Percentiles rank a stretch among this genome's conserved stretches.
These are phyloP conservation scores for Cerioporus squamosus DNA, from an alignment of 1,284 basidiomycete species.

Conservation along the genomic window DNA sequence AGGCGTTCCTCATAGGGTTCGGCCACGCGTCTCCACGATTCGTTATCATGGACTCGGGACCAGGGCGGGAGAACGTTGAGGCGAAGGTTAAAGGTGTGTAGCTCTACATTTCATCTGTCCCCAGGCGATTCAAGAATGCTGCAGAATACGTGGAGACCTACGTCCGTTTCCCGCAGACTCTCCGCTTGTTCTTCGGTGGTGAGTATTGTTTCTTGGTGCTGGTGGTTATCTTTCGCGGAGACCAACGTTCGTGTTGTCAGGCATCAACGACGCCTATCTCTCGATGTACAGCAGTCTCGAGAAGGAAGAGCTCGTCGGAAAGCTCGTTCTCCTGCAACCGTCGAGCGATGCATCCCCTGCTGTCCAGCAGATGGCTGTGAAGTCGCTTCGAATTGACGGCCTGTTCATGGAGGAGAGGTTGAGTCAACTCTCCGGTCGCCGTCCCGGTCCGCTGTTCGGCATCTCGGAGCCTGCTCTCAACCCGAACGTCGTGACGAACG, in stretches of 20 bases:
- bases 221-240: not conserved
- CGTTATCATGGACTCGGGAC: constrained; percentile 72
- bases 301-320: constrained; percentile 66
- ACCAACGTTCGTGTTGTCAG: constrained; percentile 29
- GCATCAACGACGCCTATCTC: constrained; percentile 49
- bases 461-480: constrained; percentile 19
- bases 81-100: constrained; percentile 74
- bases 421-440: constrained; percentile 39
- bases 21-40: constrained; percentile 73
- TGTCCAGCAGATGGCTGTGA: constrained; percentile 54
- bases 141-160: constrained; percentile 80
- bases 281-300: constrained; percentile 41
- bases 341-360: constrained; percentile 48
- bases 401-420: constrained; percentile 62
- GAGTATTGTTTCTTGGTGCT: constrained; percentile 23
- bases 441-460: constrained; percentile 41
- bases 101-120: not conserved
- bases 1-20: constrained; percentile 70
- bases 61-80: constrained; percentile 64
- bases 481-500: constrained; percentile 31
- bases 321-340: constrained; percentile 66
- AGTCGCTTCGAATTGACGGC: constrained; percentile 59
- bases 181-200: constrained; percentile 76
- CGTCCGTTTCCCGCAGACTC: constrained; percentile 72
- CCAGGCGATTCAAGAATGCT: not conserved